Conservation (phyloP, 495 filamentous ascomycete genomes). For the Recurvomyces mirabilis region DNA sequence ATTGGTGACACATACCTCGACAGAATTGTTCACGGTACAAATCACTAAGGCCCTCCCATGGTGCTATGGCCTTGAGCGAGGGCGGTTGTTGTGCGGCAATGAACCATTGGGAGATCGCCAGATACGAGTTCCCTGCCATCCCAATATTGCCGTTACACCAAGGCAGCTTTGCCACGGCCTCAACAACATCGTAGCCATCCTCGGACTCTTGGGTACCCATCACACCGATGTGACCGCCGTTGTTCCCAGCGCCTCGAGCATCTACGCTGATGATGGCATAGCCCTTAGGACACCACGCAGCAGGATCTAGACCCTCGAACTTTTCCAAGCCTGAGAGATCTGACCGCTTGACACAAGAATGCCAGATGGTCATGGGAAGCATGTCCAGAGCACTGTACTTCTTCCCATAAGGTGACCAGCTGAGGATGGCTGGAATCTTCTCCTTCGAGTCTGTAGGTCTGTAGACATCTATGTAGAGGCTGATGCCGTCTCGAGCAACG, state of each 20-base stretch:
- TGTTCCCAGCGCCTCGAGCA: conserved; percentile 34
- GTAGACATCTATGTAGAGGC: conserved; percentile 32
- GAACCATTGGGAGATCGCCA: conserved; percentile 30
- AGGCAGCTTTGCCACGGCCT: conserved; percentile 29
- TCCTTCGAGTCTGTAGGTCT: conserved; percentile 20
- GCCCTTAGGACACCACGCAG: conserved; percentile 31
- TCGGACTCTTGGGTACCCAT: conserved; percentile 38
- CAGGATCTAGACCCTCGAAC: conserved; percentile 39
- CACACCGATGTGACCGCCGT: conserved; percentile 32
- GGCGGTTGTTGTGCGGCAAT: conserved; percentile 34
- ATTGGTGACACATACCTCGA: not conserved
- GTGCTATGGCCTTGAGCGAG: conserved; percentile 35
- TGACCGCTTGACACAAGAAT: not conserved
- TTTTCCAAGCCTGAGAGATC: conserved; percentile 24
- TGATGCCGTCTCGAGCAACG: conserved; percentile 23
- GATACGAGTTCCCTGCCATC: conserved; percentile 35
- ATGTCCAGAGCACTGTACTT: conserved; percentile 10
- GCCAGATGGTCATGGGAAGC: conserved; percentile 3
- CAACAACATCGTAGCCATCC: conserved; percentile 37
- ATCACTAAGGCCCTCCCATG: conserved; percentile 38
- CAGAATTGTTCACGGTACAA: conserved; percentile 28
- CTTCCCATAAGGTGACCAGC: conserved; percentile 34
- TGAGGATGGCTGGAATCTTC: conserved; percentile 29
- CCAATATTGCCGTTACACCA: conserved; percentile 40
- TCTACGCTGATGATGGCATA: conserved; percentile 38